Conservation (phyloP, 495 filamentous ascomycete species). For the Cenococcum geophilum region DNA sequence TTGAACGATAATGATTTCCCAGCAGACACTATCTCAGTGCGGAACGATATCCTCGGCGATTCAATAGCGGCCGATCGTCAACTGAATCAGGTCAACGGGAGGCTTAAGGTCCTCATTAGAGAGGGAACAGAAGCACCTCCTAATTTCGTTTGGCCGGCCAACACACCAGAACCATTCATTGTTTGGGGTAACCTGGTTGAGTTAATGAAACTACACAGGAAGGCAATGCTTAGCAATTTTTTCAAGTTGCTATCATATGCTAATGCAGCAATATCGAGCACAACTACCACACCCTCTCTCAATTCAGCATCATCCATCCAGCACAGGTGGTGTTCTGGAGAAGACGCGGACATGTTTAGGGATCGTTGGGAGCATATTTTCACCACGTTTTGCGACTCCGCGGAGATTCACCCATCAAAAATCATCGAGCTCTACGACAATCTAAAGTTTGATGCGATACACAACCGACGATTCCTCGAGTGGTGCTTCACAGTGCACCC, state of each 20-base stretch:
- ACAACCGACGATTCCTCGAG: slow-evolving; percentile 92
- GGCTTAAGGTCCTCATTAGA: slow-evolving; percentile 82
- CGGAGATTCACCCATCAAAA: slow-evolving; percentile 97
- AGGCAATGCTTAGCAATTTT: slow-evolving; percentile 90
- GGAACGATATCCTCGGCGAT: slow-evolving; percentile 93
- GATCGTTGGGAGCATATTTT: slow-evolving; percentile 99
- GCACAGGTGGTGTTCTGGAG: slow-evolving; percentile 89
- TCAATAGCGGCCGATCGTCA: slow-evolving; percentile 98
- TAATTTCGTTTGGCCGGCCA: slow-evolving; percentile 92
- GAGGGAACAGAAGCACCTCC: slow-evolving; percentile 82
- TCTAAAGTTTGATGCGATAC: slow-evolving; percentile 97
- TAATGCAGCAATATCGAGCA: slow-evolving; percentile 21
- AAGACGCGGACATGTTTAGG: slow-evolving; percentile 89
- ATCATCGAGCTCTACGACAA: slow-evolving; percentile 97
- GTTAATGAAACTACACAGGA: slow-evolving; percentile 93
- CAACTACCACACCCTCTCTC: slow-evolving; percentile 46
- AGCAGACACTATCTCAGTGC: slow-evolving; percentile 73
- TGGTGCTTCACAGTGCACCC: slow-evolving; percentile 87
- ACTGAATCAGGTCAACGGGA: slow-evolving; percentile 99
- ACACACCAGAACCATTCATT: slow-evolving; percentile 85
- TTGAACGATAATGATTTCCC: slow-evolving; percentile 78
- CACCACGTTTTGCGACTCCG: slow-evolving; percentile 87
- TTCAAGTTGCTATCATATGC: slow-evolving; percentile 52
- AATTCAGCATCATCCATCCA: slow-evolving; percentile 65
- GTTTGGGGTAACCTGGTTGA: slow-evolving; percentile 88